Evolutionary conservation across 2,329 filamentous ascomycete species (phyloP), one percentile per base, ranked within the genome.

Genomic region (Mycosphaerella sp.): DNA sequence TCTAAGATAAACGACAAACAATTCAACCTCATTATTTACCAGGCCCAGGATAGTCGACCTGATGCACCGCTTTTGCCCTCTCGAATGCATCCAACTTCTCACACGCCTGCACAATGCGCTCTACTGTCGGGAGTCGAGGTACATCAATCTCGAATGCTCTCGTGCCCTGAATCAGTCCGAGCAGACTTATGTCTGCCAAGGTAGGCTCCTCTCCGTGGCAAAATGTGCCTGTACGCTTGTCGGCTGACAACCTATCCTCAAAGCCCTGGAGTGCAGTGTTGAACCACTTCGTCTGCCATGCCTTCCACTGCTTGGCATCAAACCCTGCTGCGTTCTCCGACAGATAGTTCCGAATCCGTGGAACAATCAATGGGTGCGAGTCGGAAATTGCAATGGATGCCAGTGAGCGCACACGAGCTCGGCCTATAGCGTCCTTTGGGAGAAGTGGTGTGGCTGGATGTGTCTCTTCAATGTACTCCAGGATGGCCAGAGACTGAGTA

Each of bases 121-220:
- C 14, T 7, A 47, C 44, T 10, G 32, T 25, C 34, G 34, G 32
- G 6, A 37, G 9, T 9, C 13, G n/a, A 6, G 14, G 2, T 3
- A 47, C 44, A 17, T 47, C 30, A 13, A 47, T 47, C 44, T 47
- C 44, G 16, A 47, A 47, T 4, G 44, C 44, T 14, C 44, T 25
- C 14, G 32, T 37, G 5, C 34, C 44, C n/a, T 47, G 32, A 14
- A 47, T 39, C 32, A 47, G 18, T 14, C 43, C 43, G 8, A 34
- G 27, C 32, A 39, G 28, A 14, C 32, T 39, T n/a, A 47, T 47
- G 36, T 45, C 43, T n/a, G 43, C 43, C 10, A 45, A 36, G 4
- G 28, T 35, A 35, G 32, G 27, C 16, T 7, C n/a, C 4, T 34
- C 43, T 16, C 43, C 43, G 21, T 45, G 43, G 30, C 43, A 45